These are phyloP conservation scores for Xerocomus spinulosus DNA, from an alignment of 768 basidiomycete species.

Conservation along the genomic window DNA sequence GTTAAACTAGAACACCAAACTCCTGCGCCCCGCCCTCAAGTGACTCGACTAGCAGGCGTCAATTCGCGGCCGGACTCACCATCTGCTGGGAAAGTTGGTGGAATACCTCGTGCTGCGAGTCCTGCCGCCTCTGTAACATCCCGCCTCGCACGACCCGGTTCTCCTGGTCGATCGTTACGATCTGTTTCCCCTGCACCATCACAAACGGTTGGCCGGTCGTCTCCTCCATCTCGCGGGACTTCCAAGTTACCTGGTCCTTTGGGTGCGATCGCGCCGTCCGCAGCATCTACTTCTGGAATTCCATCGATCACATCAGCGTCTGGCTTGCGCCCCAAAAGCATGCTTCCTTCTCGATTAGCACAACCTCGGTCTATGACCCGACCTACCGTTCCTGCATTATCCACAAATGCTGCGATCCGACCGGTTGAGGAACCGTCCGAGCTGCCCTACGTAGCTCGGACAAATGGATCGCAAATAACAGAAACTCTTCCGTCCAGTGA, in stretches of 20 bases:
- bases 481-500: constrained; percentile 20
- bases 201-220: constrained; percentile 38
- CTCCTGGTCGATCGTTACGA: constrained; percentile 34
- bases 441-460: constrained; percentile 23
- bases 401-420: constrained; percentile 22
- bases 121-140: constrained; percentile 40
- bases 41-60: constrained; percentile 47
- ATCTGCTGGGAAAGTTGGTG: constrained; percentile 38
- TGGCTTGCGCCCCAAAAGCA: constrained; percentile 54
- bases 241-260: constrained; percentile 40
- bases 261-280: constrained; percentile 8
- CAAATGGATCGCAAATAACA: constrained; percentile 14
- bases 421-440: constrained; percentile 29
- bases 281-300: constrained; percentile 19
- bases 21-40: constrained; percentile 41
- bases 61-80: constrained; percentile 50
- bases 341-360: constrained; percentile 72
- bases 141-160: constrained; percentile 40
- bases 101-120: constrained; percentile 45
- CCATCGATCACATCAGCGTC: constrained; percentile 35
- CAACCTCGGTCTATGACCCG: constrained; percentile 49
- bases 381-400: constrained; percentile 21
- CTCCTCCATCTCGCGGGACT: constrained; percentile 44
- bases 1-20: constrained; percentile 38
- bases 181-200: constrained; percentile 37